These are phyloP conservation scores for Helicocarpus griseus DNA, from an alignment of 2,329 filamentous ascomycete genomes.

Conservation along the genomic window DNA sequence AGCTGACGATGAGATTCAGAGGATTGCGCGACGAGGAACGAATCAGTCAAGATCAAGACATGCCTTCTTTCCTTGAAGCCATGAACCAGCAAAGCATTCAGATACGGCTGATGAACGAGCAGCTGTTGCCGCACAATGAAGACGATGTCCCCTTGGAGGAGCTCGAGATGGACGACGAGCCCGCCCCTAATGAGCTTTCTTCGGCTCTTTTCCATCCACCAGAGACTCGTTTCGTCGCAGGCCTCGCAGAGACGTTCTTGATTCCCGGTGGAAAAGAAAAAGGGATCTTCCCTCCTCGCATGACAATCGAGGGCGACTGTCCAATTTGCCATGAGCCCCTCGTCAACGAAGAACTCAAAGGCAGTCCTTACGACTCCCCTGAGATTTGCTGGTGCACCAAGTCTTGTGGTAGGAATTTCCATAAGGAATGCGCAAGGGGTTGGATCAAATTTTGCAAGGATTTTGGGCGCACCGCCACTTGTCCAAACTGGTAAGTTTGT, in stretches of 20 bases:
- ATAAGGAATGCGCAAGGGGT: neutral
- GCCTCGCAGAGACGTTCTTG: too few relatives aligned
- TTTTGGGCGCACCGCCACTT: neutral
- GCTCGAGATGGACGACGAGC: neutral
- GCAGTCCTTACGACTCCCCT: neutral
- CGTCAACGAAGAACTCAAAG: neutral
- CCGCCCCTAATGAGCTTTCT: neutral
- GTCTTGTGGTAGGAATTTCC: neutral
- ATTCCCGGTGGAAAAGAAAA: neutral
- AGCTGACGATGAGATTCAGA: too few relatives aligned
- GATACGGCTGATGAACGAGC: too few relatives aligned
- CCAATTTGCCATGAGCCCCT: neutral
- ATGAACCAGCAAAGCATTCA: too few relatives aligned
- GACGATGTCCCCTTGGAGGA: too few relatives aligned
- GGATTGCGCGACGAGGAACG: too few relatives aligned
- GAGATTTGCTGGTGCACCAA: neutral
- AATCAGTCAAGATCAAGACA: too few relatives aligned
- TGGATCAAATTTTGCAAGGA: neutral
- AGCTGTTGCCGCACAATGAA: too few relatives aligned
- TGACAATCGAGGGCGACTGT: neutral
- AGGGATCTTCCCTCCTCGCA: neutral
- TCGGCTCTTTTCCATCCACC: too few relatives aligned
- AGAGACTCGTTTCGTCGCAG: too few relatives aligned
- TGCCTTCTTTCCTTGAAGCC: too few relatives aligned
- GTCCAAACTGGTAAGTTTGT: conserved; percentile 1